Conservation (phyloP, 2,329 filamentous ascomycete species). For the Pseudofabraea citricarpa region DNA sequence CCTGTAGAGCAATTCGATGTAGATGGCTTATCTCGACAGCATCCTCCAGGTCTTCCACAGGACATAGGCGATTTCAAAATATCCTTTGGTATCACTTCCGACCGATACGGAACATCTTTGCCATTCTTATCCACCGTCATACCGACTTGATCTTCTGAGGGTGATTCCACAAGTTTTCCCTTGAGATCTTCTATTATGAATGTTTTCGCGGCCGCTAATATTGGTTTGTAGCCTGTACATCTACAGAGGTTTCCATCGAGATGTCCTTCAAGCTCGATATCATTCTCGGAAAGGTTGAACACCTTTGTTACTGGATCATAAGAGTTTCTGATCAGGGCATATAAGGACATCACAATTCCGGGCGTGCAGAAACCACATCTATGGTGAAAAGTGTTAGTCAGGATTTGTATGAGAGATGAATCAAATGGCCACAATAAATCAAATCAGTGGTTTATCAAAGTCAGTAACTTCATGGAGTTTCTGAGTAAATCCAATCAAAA, state of each 20-base stretch:
- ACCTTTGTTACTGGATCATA: slow-evolving; percentile 46
- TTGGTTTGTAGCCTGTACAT: slow-evolving; percentile 90
- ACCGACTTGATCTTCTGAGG: slow-evolving; percentile 55
- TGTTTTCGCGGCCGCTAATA: slow-evolving; percentile 85
- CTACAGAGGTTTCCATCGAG: slow-evolving; percentile 94
- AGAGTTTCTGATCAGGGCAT: slow-evolving; percentile 84
- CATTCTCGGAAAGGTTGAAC: slow-evolving; percentile 52
- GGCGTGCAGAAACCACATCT: slow-evolving; percentile 73
- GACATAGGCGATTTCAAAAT: slow-evolving; percentile 9
- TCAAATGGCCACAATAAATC: no score
- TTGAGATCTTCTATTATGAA: slow-evolving; percentile 49
- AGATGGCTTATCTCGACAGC: slow-evolving; percentile 63
- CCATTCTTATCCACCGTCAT: slow-evolving; percentile 24
- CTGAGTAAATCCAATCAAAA: no score
- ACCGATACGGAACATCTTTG: slow-evolving; percentile 14
- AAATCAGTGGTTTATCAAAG: no score
- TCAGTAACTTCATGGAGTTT: no score
- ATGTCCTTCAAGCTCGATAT: slow-evolving; percentile 72
- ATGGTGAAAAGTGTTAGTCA: neutral
- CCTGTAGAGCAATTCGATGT: slow-evolving; percentile 68
- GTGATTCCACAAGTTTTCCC: slow-evolving; percentile 50
- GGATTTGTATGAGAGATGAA: no score
- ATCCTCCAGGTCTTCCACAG: slow-evolving; percentile 40
- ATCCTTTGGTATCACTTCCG: slow-evolving; percentile 10
- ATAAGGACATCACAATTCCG: slow-evolving; percentile 94